Evolutionary conservation across 768 basidiomycete species (phyloP), one percentile per base, ranked within the genome.

Genomic region (Myochromella boudieri): DNA sequence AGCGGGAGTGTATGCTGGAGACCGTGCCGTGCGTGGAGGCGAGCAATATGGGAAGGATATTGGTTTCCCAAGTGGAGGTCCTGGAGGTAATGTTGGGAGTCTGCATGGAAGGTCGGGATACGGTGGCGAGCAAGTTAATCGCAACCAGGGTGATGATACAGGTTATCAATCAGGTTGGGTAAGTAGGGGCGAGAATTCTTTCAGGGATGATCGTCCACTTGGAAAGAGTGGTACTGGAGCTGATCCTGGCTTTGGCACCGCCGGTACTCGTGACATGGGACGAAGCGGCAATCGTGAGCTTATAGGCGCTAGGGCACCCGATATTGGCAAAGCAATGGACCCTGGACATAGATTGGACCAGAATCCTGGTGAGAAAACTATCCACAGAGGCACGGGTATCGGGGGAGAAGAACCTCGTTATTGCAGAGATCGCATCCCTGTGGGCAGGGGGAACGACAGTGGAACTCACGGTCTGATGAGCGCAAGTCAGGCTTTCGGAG

Each of bases 311-410:
- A 36, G 14, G 9, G 33, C 25, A 15, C 11, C 28, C 11, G 41
- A 46, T 9, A 21, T 44, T 14, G 11, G n/a, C n/a, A n/a, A 17
- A 7, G 22, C 22, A 26, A 14, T 9, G 25, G n/a, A n/a, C 6
- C 24, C 24, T 28, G 39, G 39, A 5, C 4, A 28, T 40, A 10
- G 4, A 12, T 10, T 2, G 10, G 39, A 26, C 22, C 22, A n/a
- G 12, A 6, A 10, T 14, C n/a, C n/a, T 40, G 24, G 8, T 9
- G 37, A 7, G 2, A 18, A 39, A 25, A 14, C 14, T 39, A 20
- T 17, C 12, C 46, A 48, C 20, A 42, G 33, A 27, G 27, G 46
- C 22, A 48, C 42, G 1, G 47, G 51, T n/a, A 44, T 47, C 8
- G 42, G 46, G n/a, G 43, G 22, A 11, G 42, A 45, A 32, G 22